phyloP scores from a whole-genome alignment of 495 filamentous ascomycete genomes.

The Aspergillus cristatus region DNA sequence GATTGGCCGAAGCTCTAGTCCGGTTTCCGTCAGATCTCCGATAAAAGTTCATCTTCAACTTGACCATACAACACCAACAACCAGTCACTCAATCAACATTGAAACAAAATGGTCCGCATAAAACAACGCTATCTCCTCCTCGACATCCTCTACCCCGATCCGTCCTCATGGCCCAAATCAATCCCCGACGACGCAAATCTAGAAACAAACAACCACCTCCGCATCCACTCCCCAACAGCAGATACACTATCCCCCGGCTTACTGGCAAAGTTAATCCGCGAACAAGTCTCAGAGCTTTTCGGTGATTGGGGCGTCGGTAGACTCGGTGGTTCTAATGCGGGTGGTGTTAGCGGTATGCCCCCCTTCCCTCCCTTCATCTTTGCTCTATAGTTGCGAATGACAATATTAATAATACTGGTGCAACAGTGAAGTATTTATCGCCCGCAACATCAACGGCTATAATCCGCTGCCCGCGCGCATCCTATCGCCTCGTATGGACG shows the following conservation, averaged over 20 bases:
- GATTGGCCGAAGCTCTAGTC: too few relatives aligned
- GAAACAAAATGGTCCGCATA: slow-evolving; percentile 70
- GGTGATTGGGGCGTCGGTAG: slow-evolving; percentile 83
- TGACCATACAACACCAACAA: too few relatives aligned
- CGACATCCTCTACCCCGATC: slow-evolving; percentile 77
- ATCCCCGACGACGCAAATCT: slow-evolving; percentile 4
- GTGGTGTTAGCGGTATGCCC: slow-evolving; percentile 52
- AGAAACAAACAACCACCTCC: slow-evolving; percentile 31
- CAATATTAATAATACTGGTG: slow-evolving; percentile 4
- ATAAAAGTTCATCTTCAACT: too few relatives aligned
- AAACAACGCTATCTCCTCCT: slow-evolving; percentile 93
- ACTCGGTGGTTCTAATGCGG: slow-evolving; percentile 42
- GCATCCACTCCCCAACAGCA: slow-evolving; percentile 69
- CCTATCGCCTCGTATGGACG: slow-evolving; percentile 83
- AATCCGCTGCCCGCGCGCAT: slow-evolving; percentile 63
- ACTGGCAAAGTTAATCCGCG: slow-evolving; percentile 58
- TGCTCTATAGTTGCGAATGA: not conserved
- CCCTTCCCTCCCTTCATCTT: slow-evolving; percentile 1
- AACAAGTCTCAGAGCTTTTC: slow-evolving; percentile 61
- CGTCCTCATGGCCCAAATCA: slow-evolving; percentile 31
- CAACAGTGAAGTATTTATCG: slow-evolving; percentile 83
- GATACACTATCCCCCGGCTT: slow-evolving; percentile 51
- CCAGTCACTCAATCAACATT: not conserved
- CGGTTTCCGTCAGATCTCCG: too few relatives aligned
- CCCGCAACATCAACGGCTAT: slow-evolving; percentile 90